Conservation (phyloP, 805 yeast genomes). For the Lipomyces mesembrius region DNA sequence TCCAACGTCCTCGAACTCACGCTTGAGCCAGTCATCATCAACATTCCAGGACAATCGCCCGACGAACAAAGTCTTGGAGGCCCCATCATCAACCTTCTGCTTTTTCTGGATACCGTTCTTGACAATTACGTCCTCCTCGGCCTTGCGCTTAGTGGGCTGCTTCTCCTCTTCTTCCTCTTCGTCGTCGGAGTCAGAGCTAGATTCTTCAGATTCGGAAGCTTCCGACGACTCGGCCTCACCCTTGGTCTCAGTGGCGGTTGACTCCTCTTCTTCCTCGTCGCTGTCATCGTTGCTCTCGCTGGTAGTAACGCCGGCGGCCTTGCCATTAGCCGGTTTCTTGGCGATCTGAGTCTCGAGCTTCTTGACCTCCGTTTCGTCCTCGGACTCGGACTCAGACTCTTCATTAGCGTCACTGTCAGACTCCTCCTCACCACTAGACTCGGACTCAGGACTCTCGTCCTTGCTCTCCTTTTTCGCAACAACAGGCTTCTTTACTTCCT, state of each 20-base stretch:
- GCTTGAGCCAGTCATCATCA: constrained; percentile 90
- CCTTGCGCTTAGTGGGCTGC: constrained; percentile 47
- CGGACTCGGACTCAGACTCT: constrained; percentile 43
- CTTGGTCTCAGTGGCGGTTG: constrained; percentile 40
- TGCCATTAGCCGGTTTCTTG: constrained; percentile 13
- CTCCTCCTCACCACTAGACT: constrained; percentile 41
- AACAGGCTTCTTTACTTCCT: constrained; percentile 38
- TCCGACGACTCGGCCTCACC: constrained; percentile 45
- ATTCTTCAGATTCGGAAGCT: constrained; percentile 39
- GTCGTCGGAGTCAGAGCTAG: constrained; percentile 43
- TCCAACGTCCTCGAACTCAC: constrained; percentile 80
- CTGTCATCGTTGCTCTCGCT: constrained; percentile 8
- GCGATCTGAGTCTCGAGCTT: constrained; percentile 19
- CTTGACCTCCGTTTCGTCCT: constrained; percentile 36
- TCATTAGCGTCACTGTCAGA: constrained; percentile 44
- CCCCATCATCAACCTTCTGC: constrained; percentile 51
- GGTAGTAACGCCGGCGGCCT: constrained; percentile 37
- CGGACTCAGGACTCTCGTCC: constrained; percentile 24
- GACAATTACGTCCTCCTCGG: constrained; percentile 52
- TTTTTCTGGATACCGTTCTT: constrained; percentile 56
- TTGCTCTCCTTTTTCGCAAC: constrained; percentile 14
- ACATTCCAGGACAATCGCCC: constrained; percentile 97
- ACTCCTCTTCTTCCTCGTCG: constrained; percentile 1
- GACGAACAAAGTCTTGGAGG: constrained; percentile 80
- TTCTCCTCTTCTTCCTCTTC: constrained; percentile 44